A percentile compares a stretch with the other conserved stretches of the same genome.
Conservation (phyloP, 2,329 filamentous ascomycete species). For the Tetracladium maxilliforme region DNA sequence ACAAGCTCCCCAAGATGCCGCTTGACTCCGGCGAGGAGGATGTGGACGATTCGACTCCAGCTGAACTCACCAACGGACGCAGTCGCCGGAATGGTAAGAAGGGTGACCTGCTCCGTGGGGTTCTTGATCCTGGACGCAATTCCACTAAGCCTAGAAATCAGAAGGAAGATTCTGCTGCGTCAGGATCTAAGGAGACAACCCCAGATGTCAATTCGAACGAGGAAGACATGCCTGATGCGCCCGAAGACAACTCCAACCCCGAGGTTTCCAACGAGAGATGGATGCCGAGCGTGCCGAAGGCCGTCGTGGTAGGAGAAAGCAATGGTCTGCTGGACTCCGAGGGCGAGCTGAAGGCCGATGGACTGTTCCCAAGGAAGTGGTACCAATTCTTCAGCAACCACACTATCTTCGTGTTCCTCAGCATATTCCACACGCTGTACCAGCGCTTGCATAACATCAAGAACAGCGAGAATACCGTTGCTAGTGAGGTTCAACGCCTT, state of each 20-base stretch:
- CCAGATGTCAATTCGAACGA: slow-evolving; percentile 67
- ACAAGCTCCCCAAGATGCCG: slow-evolving; percentile 53
- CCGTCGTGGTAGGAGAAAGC: slow-evolving; percentile 35
- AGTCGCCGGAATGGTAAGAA: slow-evolving; percentile 59
- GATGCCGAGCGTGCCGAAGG: slow-evolving; percentile 46
- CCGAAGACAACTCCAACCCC: slow-evolving; percentile 31
- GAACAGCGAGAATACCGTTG: slow-evolving; percentile 57
- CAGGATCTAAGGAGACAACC: slow-evolving; percentile 75
- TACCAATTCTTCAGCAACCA: slow-evolving; percentile 90
- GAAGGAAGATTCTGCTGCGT: slow-evolving; percentile 66
- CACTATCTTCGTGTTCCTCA: slow-evolving; percentile 88
- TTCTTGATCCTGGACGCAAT: slow-evolving; percentile 64
- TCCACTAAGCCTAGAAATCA: slow-evolving; percentile 55
- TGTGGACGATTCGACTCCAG: slow-evolving; percentile 41
- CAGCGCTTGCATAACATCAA: slow-evolving; percentile 74
- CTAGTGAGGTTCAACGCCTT: slow-evolving; percentile 58
- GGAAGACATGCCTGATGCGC: slow-evolving; percentile 51
- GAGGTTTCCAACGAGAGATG: slow-evolving; percentile 50
- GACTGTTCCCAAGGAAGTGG: slow-evolving; percentile 64
- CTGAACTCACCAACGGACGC: slow-evolving; percentile 56
- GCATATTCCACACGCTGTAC: slow-evolving; percentile 84
- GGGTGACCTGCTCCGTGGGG: slow-evolving; percentile 68
- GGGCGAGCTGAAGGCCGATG: slow-evolving; percentile 58
- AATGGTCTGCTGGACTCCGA: slow-evolving; percentile 40
- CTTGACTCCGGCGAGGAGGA: slow-evolving; percentile 55